Conservation (phyloP, 306 rosid genomes). For the Cicer bijugum region DNA sequence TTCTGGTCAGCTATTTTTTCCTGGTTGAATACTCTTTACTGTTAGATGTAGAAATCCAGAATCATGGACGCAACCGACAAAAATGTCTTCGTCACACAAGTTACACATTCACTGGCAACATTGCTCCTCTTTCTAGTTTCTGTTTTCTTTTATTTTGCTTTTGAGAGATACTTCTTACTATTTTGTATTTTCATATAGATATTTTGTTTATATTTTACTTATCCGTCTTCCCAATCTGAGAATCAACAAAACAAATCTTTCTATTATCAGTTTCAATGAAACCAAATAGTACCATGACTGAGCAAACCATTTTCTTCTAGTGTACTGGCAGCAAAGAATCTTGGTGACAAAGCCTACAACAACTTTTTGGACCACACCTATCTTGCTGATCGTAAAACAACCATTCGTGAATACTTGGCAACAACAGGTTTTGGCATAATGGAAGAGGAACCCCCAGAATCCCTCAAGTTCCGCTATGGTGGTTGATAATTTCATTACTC, state of each 20-base stretch:
- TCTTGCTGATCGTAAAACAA: conserved; percentile 90
- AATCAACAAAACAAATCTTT: not conserved
- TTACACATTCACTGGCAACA: conserved; percentile 18
- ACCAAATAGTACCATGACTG: not conserved
- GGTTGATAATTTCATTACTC: conserved; percentile 63
- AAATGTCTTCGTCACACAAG: not conserved
- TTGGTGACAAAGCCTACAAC: conserved; percentile 61
- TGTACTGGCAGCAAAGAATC: conserved; percentile 86
- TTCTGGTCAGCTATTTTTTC: conserved; percentile 23
- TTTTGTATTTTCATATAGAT: not conserved
- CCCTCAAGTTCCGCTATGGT: conserved; percentile 79
- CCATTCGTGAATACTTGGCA: conserved; percentile 74
- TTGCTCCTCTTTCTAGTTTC: conserved; percentile 25
- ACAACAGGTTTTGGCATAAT: conserved; percentile 80
- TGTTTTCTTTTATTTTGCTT: not conserved
- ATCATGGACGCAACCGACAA: not conserved
- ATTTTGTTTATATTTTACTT: conserved; percentile 1
- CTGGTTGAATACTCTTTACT: conserved; percentile 9
- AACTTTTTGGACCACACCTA: conserved; percentile 92
- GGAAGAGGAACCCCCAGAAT: conserved; percentile 95
- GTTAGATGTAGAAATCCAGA: conserved; percentile 10
- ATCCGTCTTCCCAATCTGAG: conserved; percentile 8
- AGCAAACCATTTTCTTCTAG: conserved; percentile 48
- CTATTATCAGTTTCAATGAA: not conserved
- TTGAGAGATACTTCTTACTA: not conserved